Base-by-base conservation (phyloP, 2,329 filamentous ascomycete genomes). In the Fonsecaea nubica region DNA sequence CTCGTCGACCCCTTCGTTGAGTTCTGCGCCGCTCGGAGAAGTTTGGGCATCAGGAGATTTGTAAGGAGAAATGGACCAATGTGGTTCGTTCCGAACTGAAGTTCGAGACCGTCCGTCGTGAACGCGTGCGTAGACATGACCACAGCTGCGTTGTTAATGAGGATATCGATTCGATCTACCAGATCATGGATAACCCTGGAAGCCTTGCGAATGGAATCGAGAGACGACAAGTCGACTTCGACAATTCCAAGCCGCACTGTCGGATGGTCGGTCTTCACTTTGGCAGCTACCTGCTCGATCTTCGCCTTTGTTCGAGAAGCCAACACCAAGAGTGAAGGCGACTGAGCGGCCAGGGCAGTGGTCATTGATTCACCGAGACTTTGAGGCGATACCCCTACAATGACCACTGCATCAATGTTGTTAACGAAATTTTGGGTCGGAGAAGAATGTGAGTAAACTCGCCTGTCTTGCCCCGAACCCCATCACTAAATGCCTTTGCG, bases 91-190 rank as follows among this genome's bases (percentile, higher is more conserved):
- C 74, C 75, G 21, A 81, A 77, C 32, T 78, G 78, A 2, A 73
- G 72, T 68, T 83, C 80, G 50, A 80, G 73, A 4, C 76, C 77
- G 21, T 82, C 77, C 32, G 38, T 62, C 32, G 69, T 69, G 21
- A 55, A 66, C 25, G 65, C 54, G 61, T 77, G 77, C 1, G 73
- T 67, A 8, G 68, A 50, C 1, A 72, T 75, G 75, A 81, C 80
- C 32, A 81, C 72, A 1, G 77, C 81, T 9, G 81, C 80, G 65
- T 81, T 83, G 73, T 82, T 80, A 66, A 83, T 76, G 4, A 82
- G 70, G 1, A 83, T 74, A 68, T 81, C 79, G 54, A 83, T 77
- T 0, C 69, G 66, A 50, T 76, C 72, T 4, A 65, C 63, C 25
- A 73, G 74, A 32, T 54, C 52, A 45, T 75, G 73, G 58, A 82